These are phyloP conservation scores for Botrytis cinerea DNA, from an alignment of 2,329 filamentous ascomycete genomes.

Conservation along the genomic window DNA sequence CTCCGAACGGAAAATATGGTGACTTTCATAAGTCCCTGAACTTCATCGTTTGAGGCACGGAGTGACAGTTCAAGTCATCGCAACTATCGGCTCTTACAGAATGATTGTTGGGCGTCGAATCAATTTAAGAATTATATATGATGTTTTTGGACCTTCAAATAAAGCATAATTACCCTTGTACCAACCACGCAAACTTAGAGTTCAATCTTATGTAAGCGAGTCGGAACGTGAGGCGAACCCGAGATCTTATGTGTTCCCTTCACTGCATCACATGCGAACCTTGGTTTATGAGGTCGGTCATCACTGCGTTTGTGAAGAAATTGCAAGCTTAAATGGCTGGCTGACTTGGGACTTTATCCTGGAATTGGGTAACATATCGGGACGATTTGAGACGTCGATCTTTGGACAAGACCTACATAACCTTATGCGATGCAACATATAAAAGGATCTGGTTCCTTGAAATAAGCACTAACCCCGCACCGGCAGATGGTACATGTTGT, in stretches of 20 bases:
- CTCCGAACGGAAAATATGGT: neutral
- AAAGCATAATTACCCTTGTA: neutral
- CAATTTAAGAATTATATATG: neutral
- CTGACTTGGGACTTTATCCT: neutral
- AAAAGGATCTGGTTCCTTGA: slow-evolving; percentile 5
- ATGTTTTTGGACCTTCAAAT: neutral
- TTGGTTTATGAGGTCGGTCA: neutral
- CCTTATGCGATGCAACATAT: neutral
- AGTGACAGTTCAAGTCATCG: neutral
- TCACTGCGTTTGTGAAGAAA: too few relatives aligned
- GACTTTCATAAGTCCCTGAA: neutral
- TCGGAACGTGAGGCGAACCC: neutral
- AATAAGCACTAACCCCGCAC: neutral
- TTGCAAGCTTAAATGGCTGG: neutral
- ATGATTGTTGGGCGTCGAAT: neutral
- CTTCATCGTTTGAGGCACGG: neutral
- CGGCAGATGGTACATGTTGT: slow-evolving; percentile 1
- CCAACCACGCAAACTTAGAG: neutral
- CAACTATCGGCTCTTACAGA: neutral
- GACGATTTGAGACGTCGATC: neutral
- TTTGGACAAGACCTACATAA: neutral
- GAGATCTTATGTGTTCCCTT: neutral
- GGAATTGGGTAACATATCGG: neutral
- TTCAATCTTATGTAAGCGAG: neutral
- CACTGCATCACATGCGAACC: slow-evolving; percentile 8